Evolutionary conservation across 208 protist species (phyloP).

Genomic region (Novymonas esmeraldas): DNA sequence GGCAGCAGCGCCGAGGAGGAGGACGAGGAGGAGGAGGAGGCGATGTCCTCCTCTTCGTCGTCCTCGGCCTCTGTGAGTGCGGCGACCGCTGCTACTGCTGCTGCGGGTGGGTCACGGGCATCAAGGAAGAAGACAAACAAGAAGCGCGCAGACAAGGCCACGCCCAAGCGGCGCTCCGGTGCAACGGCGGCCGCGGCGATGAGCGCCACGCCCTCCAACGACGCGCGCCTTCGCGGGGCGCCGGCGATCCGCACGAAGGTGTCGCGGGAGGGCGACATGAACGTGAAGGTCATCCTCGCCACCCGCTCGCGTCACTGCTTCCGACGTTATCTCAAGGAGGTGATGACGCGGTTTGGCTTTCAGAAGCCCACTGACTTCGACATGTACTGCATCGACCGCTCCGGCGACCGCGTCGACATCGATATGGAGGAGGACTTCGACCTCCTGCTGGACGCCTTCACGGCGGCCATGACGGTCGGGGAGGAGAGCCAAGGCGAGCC

Average conservation of each 20-base stretch:
- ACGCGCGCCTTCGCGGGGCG: not conserved
- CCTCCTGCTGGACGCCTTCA: constrained; percentile 45
- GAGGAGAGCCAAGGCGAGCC: not conserved
- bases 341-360: constrained; percentile 79
- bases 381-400: constrained; percentile 76
- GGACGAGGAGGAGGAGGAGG: constrained; percentile 20
- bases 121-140: too few relatives aligned
- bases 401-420: constrained; percentile 81
- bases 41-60: not conserved
- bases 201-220: not conserved
- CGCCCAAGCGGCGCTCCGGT: not conserved
- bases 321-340: constrained; percentile 41
- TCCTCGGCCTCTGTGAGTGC: not conserved
- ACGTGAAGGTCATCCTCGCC: constrained; percentile 75
- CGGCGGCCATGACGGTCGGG: constrained; percentile 1
- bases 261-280: constrained; percentile 73
- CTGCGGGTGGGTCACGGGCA: too few relatives aligned
- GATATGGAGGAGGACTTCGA: constrained; percentile 72
- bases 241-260: constrained; percentile 63
- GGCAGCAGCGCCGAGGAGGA: constrained; percentile 23
- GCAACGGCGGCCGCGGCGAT: not conserved
- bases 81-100: too few relatives aligned
- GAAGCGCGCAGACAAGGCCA: not conserved
- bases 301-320: constrained; percentile 42
- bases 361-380: constrained; percentile 64